Percentiles rank a stretch among this genome's conserved stretches.
These are phyloP conservation scores for Arthrobotrys conoides DNA, from an alignment of 2,329 filamentous ascomycete genomes.

Conservation along the genomic window DNA sequence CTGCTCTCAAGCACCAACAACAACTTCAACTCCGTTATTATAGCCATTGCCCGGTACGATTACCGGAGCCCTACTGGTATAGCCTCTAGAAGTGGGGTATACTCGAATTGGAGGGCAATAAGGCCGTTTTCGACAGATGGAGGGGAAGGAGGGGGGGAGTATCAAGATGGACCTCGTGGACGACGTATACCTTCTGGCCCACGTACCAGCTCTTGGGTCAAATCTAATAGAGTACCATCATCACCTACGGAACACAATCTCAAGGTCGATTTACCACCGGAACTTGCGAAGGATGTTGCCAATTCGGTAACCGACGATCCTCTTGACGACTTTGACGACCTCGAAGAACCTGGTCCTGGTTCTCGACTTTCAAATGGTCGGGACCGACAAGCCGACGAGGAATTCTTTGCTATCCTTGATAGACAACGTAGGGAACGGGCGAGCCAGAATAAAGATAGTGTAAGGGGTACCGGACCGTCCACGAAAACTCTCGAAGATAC, in stretches of 20 bases:
- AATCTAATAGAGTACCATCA: not conserved
- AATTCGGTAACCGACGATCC: slow-evolving; percentile 19
- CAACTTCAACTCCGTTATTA: not conserved
- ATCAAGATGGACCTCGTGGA: slow-evolving; percentile 10
- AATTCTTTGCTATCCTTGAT: slow-evolving; percentile 52
- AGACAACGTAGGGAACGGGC: slow-evolving; percentile 46
- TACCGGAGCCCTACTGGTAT: not conserved
- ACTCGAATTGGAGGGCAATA: not conserved
- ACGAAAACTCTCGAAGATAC: slow-evolving; percentile 42
- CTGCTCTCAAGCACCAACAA: slow-evolving; percentile 14
- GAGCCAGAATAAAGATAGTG: slow-evolving; percentile 10
- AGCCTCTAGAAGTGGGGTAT: not conserved
- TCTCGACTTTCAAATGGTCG: slow-evolving; percentile 20
- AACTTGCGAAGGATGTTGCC: slow-evolving; percentile 30
- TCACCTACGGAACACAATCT: not conserved
- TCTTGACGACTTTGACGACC: slow-evolving; percentile 28
- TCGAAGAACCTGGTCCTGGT: slow-evolving; percentile 10
- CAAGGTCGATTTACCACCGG: slow-evolving; percentile 27
- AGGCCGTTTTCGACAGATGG: slow-evolving; percentile 32
- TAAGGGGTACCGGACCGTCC: slow-evolving; percentile 25
- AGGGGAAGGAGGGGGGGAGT: not conserved
- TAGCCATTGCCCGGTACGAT: slow-evolving; percentile 21
- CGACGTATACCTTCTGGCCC: not conserved
- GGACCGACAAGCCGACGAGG: slow-evolving; percentile 43
- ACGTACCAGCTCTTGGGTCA: not conserved